Evolutionary conservation across 202 grass and related monocot species (phyloP).

Genomic region (Zizania palustris): DNA sequence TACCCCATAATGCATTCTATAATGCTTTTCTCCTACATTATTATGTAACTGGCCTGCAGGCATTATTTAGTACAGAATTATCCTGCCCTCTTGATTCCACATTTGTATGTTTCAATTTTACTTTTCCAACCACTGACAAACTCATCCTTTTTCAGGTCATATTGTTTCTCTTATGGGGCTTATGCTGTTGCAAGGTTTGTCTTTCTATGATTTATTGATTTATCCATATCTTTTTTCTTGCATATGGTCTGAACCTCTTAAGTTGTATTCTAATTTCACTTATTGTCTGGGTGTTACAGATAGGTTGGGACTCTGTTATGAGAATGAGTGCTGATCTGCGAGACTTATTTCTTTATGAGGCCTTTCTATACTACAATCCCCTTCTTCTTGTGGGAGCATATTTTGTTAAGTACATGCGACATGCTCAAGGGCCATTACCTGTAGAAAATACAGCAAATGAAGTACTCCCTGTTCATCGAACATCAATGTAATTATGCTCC

Average conservation of each 20-base stretch:
- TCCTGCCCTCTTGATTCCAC: background rate
- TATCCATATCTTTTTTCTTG: background rate
- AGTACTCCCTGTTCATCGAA: background rate
- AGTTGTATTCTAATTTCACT: conserved; percentile 25
- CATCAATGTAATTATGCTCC: conserved; percentile 37
- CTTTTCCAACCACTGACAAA: background rate
- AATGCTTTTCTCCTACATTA: background rate
- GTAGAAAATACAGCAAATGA: conserved; percentile 9
- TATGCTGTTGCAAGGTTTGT: conserved; percentile 93
- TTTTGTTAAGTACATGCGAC: background rate
- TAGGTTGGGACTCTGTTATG: conserved; percentile 99
- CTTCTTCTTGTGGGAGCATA: conserved; percentile 85
- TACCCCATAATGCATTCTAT: background rate
- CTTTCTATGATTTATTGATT: conserved; percentile 28
- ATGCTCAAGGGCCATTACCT: background rate
- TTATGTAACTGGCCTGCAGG: background rate
- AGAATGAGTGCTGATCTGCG: conserved; percentile 91
- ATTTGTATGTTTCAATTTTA: background rate
- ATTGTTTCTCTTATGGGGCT: conserved; percentile 90
- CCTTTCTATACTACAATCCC: conserved; percentile 97
- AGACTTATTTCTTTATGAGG: conserved; percentile 96
- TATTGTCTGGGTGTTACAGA: conserved; percentile 54
- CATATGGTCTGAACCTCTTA: background rate
- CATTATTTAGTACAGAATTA: accelerated
- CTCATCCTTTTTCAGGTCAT: conserved; percentile 56